Percentiles rank a stretch among this genome's conserved stretches.
Conservation (phyloP, 2,329 filamentous ascomycete species). For the Erysiphe pisi region DNA sequence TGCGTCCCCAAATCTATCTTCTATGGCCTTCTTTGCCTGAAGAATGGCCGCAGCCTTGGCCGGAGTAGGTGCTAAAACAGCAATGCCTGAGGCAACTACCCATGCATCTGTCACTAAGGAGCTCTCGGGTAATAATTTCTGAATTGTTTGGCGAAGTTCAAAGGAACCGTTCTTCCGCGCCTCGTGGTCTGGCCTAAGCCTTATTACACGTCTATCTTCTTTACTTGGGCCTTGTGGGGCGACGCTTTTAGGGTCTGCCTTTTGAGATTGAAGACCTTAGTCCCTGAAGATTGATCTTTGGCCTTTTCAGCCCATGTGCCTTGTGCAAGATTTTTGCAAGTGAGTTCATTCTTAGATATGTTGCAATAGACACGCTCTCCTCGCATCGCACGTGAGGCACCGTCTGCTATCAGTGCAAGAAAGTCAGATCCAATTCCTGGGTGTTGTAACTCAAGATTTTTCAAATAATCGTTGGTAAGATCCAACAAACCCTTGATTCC, state of each 20-base stretch:
- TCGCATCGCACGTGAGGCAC: not conserved
- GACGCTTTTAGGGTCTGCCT: not conserved
- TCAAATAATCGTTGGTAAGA: constrained; percentile 15
- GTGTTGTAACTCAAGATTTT: constrained; percentile 2
- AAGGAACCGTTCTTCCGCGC: not conserved
- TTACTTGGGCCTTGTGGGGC: not conserved
- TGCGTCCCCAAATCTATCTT: not conserved
- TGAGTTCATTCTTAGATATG: not conserved
- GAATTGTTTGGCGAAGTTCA: not conserved
- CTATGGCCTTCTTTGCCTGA: not conserved
- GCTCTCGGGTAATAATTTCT: not conserved
- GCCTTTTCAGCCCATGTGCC: not conserved
- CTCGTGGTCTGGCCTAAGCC: not conserved
- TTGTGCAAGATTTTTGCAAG: not conserved
- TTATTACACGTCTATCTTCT: not conserved
- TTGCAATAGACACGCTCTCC: not conserved
- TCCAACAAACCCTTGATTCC: constrained; percentile 17
- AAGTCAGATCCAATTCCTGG: constrained; percentile 13
- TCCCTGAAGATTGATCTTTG: not conserved
- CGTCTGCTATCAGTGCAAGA: not conserved
- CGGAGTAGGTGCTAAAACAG: not conserved
- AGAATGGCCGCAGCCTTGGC: not conserved
- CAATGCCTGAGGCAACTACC: not conserved
- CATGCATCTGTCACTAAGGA: not conserved
- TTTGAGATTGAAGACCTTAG: constrained; percentile 32